Conservation (phyloP, 805 yeast genomes). For the Diddensiella caesifluorescens region DNA sequence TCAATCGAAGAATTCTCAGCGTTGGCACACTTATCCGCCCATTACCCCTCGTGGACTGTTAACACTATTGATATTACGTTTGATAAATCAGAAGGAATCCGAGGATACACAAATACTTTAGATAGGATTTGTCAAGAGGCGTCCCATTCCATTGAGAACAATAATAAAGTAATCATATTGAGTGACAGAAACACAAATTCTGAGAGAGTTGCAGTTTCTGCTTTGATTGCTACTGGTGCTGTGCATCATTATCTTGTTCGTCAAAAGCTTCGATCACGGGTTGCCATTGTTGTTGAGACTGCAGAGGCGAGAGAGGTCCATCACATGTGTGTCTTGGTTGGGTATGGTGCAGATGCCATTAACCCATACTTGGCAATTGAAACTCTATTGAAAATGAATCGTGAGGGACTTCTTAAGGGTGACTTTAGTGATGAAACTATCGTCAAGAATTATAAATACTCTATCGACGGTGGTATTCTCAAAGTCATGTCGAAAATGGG, state of each 20-base stretch:
- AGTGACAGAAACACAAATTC: slow-evolving; percentile 62
- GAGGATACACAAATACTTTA: slow-evolving; percentile 78
- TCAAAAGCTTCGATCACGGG: slow-evolving; percentile 93
- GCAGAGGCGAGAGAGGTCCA: slow-evolving; percentile 98
- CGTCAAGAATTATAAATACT: slow-evolving; percentile 71
- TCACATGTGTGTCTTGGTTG: slow-evolving; percentile 88
- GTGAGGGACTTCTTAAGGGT: slow-evolving; percentile 55
- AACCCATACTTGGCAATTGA: slow-evolving; percentile 93
- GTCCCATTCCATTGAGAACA: slow-evolving; percentile 71
- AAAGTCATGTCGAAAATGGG: slow-evolving; percentile 99
- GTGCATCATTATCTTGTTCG: slow-evolving; percentile 95
- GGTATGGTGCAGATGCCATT: slow-evolving; percentile 96
- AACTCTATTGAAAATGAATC: slow-evolving; percentile 76
- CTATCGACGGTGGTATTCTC: slow-evolving; percentile 85
- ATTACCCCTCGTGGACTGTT: slow-evolving; percentile 83
- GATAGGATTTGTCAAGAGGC: slow-evolving; percentile 87
- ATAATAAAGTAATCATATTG: slow-evolving; percentile 68
- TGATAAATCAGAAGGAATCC: slow-evolving; percentile 71
- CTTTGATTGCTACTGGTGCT: slow-evolving; percentile 91
- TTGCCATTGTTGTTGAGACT: slow-evolving; percentile 85
- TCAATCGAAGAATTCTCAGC: slow-evolving; percentile 70
- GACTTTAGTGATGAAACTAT: slow-evolving; percentile 54
- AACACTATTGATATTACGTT: slow-evolving; percentile 84
- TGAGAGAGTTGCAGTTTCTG: slow-evolving; percentile 72
- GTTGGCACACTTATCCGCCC: slow-evolving; percentile 61